Percentiles rank a stretch among this genome's conserved stretches.
phyloP scores from a whole-genome alignment of 2,329 filamentous ascomycete genomes.

The Talaromyces amestolkiae region DNA sequence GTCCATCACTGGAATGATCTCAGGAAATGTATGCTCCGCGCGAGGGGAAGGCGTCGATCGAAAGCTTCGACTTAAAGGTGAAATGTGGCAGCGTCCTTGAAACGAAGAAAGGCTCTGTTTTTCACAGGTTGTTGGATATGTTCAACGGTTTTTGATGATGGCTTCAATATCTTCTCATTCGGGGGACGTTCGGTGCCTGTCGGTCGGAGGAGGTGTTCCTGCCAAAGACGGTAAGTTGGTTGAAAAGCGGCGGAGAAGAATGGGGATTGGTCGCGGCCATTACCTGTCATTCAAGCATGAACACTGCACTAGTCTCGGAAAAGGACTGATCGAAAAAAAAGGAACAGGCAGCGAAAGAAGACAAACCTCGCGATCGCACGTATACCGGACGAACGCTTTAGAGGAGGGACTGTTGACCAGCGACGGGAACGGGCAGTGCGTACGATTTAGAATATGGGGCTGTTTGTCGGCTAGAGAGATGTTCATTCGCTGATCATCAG shows the following conservation, averaged over 20 bases:
- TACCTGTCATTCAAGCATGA: not conserved
- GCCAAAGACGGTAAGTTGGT: not conserved
- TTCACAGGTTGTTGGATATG: not conserved
- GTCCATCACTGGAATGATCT: slow-evolving; percentile 8
- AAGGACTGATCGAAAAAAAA: not conserved
- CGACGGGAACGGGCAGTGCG: not conserved
- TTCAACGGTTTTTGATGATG: not conserved
- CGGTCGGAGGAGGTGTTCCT: slow-evolving; percentile 3
- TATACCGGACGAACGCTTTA: slow-evolving; percentile 1
- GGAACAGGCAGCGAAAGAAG: not conserved
- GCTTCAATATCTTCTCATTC: not conserved
- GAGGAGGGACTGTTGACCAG: not conserved
- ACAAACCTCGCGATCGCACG: not conserved
- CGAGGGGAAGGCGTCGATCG: not conserved
- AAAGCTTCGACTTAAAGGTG: not conserved
- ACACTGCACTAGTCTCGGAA: not conserved
- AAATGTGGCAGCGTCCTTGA: not conserved
- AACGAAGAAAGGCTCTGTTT: not conserved
- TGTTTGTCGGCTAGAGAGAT: not conserved
- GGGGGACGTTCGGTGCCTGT: not conserved
- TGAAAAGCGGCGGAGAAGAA: not conserved
- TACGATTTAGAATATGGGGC: not conserved
- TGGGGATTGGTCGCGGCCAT: not conserved
- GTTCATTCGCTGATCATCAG: not conserved
- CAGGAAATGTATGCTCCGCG: not conserved